Evolutionary conservation across 1,284 basidiomycete genomes (phyloP).

Genomic region (Tremellales sp.): DNA sequence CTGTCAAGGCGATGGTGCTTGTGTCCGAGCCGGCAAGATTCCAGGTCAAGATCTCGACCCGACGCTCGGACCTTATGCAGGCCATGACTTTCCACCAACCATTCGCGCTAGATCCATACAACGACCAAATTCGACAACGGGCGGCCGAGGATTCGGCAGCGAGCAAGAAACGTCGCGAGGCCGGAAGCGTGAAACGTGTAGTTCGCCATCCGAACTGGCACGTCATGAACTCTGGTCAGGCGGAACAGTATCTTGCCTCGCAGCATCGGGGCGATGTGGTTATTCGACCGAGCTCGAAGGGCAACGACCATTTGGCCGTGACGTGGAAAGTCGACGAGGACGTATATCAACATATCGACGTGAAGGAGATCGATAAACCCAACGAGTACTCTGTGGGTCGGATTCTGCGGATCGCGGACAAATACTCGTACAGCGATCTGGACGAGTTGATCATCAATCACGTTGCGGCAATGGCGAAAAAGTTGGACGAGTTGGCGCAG

Average conservation of each 20-base stretch:
- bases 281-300: conserved; percentile 93
- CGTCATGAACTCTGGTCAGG: conserved; percentile 86
- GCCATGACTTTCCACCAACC: conserved; percentile 37
- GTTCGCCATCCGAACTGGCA: conserved; percentile 99
- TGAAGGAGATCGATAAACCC: conserved; percentile 71
- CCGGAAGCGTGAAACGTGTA: conserved; percentile 71
- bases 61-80: conserved; percentile 61
- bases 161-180: conserved; percentile 75
- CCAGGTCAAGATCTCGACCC: conserved; percentile 72
- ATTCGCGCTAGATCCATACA: conserved; percentile 38
- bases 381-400: conserved; percentile 66
- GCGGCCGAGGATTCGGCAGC: conserved; percentile 70
- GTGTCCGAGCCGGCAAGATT: conserved; percentile 64
- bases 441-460: conserved; percentile 98
- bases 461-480: conserved; percentile 87
- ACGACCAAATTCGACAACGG: conserved; percentile 50
- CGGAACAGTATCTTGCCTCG: conserved; percentile 83
- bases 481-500: conserved; percentile 90
- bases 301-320: conserved; percentile 87
- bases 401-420: conserved; percentile 69
- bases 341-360: conserved; percentile 96
- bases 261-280: conserved; percentile 93
- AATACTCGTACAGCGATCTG: conserved; percentile 86
- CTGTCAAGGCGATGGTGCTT: conserved; percentile 76
- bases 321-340: conserved; percentile 99